phyloP scores from a whole-genome alignment of 164 flowering plant genomes.

The Tinospora cordifolia region DNA sequence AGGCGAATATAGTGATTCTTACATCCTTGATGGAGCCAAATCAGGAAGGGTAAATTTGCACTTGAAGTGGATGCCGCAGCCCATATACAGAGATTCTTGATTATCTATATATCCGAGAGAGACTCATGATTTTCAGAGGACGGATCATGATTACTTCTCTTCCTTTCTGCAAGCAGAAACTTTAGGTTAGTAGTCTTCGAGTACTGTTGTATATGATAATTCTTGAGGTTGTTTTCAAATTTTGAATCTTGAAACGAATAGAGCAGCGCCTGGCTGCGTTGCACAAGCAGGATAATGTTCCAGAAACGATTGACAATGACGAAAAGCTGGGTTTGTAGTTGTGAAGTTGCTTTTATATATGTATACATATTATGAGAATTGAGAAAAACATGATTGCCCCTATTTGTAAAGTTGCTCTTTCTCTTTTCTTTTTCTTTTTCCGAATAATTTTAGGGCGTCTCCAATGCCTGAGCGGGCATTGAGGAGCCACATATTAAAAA shows the following conservation, averaged over 20 bases:
- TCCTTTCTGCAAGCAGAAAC: neutral
- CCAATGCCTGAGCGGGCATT: too few relatives aligned
- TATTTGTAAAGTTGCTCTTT: neutral
- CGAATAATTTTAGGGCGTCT: too few relatives aligned
- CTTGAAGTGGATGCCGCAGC: constrained; percentile 88
- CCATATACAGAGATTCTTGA: constrained; percentile 62
- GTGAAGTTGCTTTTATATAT: neutral
- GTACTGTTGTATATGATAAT: neutral
- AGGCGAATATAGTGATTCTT: constrained; percentile 63
- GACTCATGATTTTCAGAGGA: neutral
- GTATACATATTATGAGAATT: too few relatives aligned
- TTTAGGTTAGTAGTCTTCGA: neutral
- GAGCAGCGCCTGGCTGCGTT: neutral
- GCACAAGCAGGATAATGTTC: neutral
- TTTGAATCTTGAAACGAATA: neutral
- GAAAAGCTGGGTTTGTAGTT: neutral
- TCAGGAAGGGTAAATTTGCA: constrained; percentile 61
- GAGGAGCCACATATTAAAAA: too few relatives aligned
- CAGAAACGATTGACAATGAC: neutral
- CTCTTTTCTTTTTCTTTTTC: too few relatives aligned
- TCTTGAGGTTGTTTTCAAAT: neutral
- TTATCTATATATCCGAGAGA: neutral
- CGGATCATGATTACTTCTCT: neutral
- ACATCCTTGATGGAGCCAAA: constrained; percentile 65
- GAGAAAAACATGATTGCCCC: neutral